Percentiles rank a stretch among this genome's conserved stretches.
These are phyloP conservation scores for Neurospora sp. DNA, from an alignment of 2,329 filamentous ascomycete genomes.

Conservation along the genomic window DNA sequence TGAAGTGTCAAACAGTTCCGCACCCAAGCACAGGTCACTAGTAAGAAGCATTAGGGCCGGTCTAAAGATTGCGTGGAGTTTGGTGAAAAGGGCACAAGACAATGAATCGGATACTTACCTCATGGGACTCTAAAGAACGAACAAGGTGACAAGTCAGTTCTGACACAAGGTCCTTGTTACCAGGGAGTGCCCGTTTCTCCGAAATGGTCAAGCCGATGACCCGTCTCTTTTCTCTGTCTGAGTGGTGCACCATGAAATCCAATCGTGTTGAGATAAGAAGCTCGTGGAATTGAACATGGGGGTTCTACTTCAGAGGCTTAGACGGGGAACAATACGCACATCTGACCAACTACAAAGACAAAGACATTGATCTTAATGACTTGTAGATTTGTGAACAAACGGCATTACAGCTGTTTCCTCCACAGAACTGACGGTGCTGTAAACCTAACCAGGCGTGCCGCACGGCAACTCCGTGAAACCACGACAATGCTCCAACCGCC, in stretches of 20 bases:
- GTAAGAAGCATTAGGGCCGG: neutral
- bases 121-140: neutral
- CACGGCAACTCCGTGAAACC: neutral
- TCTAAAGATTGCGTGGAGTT: neutral
- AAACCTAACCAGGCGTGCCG: neutral
- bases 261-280: neutral
- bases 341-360: neutral
- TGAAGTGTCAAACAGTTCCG: neutral
- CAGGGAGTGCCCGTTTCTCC: neutral
- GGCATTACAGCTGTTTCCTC: neutral
- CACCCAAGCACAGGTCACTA: neutral
- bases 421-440: neutral
- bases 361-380: neutral
- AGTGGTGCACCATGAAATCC: neutral
- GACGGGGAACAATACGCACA: neutral
- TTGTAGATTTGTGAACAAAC: neutral
- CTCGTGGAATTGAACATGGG: neutral
- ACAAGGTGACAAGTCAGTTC: neutral
- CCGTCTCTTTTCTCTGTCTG: neutral
- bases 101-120: neutral
- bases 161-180: neutral
- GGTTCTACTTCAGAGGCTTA: neutral
- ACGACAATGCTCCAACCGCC: neutral
- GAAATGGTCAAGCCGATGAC: neutral
- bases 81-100: neutral